phyloP scores from a whole-genome alignment of 768 basidiomycete genomes.

The Leccinum incarnatum region DNA sequence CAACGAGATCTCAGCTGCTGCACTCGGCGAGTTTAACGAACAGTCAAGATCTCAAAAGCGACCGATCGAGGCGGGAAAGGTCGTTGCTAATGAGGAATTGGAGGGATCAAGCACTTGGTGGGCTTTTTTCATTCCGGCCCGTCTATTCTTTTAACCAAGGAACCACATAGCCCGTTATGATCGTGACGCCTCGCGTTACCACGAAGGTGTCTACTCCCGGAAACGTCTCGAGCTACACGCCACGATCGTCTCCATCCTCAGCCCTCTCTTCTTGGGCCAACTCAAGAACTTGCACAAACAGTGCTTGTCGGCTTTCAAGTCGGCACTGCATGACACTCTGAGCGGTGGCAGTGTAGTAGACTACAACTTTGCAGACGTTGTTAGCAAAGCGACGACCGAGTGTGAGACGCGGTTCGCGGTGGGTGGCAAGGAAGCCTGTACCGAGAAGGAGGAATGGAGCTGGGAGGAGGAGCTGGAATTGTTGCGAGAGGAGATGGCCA shows the following conservation, averaged over 20 bases:
- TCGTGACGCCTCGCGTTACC: constrained; percentile 94
- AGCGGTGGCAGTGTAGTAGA: constrained; percentile 52
- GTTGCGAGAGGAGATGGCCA: constrained; percentile 74
- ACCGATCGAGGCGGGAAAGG: constrained; percentile 84
- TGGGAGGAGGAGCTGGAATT: constrained; percentile 80
- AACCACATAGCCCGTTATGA: constrained; percentile 77
- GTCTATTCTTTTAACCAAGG: background rate
- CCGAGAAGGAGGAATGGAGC: constrained; percentile 72
- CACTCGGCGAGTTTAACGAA: constrained; percentile 77
- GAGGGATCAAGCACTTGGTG: constrained; percentile 73
- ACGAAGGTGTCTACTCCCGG: constrained; percentile 87
- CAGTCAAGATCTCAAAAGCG: constrained; percentile 78
- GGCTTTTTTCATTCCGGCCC: constrained; percentile 23
- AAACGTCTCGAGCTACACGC: constrained; percentile 83
- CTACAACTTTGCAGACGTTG: constrained; percentile 89
- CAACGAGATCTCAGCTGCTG: constrained; percentile 88
- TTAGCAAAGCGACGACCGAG: constrained; percentile 52
- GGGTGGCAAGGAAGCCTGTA: constrained; percentile 67
- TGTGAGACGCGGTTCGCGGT: constrained; percentile 66
- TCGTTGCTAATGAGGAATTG: constrained; percentile 85
- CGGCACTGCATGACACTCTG: constrained; percentile 69
- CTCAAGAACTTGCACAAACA: constrained; percentile 93
- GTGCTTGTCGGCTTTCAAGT: constrained; percentile 75
- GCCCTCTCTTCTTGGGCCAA: constrained; percentile 89
- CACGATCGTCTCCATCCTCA: constrained; percentile 73